Evolutionary conservation across 148 eudicot species (phyloP).

Genomic region (Vaccinium myrtillus): DNA sequence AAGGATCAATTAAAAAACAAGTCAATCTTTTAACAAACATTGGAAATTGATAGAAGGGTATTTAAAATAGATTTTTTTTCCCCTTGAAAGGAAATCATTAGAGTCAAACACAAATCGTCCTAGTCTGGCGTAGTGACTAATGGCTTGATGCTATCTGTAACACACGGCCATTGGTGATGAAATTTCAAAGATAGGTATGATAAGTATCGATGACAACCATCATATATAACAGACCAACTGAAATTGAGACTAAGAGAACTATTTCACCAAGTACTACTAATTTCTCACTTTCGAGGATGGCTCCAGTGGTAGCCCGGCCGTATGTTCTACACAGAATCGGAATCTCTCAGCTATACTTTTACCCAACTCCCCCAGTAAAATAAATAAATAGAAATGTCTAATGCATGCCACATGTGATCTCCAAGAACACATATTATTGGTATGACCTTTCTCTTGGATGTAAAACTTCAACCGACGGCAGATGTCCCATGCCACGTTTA

Average conservation of each 20-base stretch:
- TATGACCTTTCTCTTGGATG: not conserved
- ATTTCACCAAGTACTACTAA: not conserved
- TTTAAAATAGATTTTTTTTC: not conserved
- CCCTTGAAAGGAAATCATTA: not conserved
- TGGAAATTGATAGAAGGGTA: not conserved
- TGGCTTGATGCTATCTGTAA: not conserved
- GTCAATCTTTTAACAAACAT: not conserved
- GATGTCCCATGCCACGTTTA: not conserved
- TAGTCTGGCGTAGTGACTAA: not conserved
- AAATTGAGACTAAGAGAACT: not conserved
- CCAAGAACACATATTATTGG: not conserved
- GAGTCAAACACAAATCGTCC: not conserved
- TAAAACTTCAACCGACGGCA: not conserved
- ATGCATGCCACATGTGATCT: not conserved
- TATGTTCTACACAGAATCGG: not conserved
- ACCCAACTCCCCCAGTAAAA: not conserved
- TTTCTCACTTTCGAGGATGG: not conserved
- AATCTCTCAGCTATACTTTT: not conserved
- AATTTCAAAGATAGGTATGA: not conserved
- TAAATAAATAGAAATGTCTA: not conserved
- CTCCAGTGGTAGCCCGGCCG: not conserved
- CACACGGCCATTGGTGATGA: not conserved
- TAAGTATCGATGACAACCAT: not conserved
- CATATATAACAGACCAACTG: not conserved
- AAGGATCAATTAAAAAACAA: not conserved